phyloP scores from a whole-genome alignment of 2,329 filamentous ascomycete genomes.

The Didymosphaeria variabile region DNA sequence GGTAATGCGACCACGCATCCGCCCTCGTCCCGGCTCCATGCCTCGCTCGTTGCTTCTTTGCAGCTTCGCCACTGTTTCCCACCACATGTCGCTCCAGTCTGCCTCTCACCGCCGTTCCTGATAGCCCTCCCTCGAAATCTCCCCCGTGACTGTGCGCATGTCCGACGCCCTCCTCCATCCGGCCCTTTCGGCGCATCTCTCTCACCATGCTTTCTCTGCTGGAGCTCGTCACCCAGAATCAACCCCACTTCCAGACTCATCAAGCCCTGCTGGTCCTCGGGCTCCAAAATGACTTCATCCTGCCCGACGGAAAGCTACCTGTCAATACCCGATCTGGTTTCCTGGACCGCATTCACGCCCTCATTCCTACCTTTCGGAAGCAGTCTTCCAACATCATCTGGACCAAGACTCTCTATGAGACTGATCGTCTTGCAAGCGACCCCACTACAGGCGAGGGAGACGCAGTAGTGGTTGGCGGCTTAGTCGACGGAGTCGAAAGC shows the following conservation, averaged over 20 bases:
- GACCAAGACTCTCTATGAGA: conserved; percentile 79
- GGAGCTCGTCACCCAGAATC: conserved; percentile 56
- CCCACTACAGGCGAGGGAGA: conserved; percentile 57
- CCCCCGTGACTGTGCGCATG: conserved; percentile 21
- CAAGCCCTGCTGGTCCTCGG: conserved; percentile 84
- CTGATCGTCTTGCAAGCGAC: conserved; percentile 66
- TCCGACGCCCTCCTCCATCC: conserved; percentile 1
- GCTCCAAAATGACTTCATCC: conserved; percentile 89
- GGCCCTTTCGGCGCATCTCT: conserved; percentile 7
- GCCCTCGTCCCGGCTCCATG: conserved; percentile 19
- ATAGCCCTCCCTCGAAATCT: not conserved
- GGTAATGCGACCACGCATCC: conserved; percentile 21
- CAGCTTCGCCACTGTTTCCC: conserved; percentile 9
- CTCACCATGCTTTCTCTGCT: conserved; percentile 46
- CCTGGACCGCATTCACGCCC: conserved; percentile 69
- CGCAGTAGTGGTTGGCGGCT: conserved; percentile 53
- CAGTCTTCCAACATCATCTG: conserved; percentile 78
- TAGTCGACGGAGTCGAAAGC: conserved; percentile 46
- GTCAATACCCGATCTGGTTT: conserved; percentile 72
- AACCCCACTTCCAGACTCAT: conserved; percentile 64
- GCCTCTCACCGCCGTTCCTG: conserved; percentile 20
- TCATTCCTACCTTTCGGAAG: conserved; percentile 77
- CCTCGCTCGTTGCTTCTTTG: conserved; percentile 16
- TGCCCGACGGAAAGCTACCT: conserved; percentile 71
- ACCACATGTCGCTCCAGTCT: conserved; percentile 15